Percentiles rank a stretch among this genome's conserved stretches.
Evolutionary conservation across 1,284 basidiomycete genomes (phyloP).

Genomic region (Ceratobasidium sp.): DNA sequence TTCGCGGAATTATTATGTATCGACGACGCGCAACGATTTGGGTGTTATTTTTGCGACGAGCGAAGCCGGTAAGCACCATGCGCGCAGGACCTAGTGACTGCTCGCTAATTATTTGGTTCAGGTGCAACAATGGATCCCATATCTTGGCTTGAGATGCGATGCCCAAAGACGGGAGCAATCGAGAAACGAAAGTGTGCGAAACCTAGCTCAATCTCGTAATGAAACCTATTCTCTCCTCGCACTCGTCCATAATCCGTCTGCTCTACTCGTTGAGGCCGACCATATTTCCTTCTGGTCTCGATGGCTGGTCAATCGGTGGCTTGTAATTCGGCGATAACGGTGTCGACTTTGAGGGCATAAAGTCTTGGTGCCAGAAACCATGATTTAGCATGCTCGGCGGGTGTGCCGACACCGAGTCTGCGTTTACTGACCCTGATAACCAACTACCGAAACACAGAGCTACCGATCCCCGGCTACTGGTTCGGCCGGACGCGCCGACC

Average conservation of each 20-base stretch:
- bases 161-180: constrained; percentile 81
- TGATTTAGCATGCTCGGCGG: neutral
- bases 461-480: neutral
- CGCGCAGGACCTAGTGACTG: neutral
- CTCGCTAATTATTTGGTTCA: constrained; percentile 52
- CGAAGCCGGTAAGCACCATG: constrained; percentile 71
- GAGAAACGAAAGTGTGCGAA: constrained; percentile 93
- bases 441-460: neutral
- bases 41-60: constrained; percentile 92
- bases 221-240: neutral
- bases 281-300: neutral
- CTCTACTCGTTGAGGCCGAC: neutral
- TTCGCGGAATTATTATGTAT: constrained; percentile 92
- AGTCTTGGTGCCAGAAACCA: neutral
- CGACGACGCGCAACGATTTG: constrained; percentile 93
- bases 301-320: neutral
- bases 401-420: neutral
- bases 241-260: neutral
- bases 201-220: constrained; percentile 61
- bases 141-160: constrained; percentile 94
- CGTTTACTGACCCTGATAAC: neutral
- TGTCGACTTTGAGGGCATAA: neutral
- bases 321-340: neutral
- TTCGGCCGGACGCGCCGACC: neutral
- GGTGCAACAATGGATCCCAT: constrained; percentile 86